Evolutionary conservation across 306 rosid species (phyloP).

Genomic region (Datisca glomerata): DNA sequence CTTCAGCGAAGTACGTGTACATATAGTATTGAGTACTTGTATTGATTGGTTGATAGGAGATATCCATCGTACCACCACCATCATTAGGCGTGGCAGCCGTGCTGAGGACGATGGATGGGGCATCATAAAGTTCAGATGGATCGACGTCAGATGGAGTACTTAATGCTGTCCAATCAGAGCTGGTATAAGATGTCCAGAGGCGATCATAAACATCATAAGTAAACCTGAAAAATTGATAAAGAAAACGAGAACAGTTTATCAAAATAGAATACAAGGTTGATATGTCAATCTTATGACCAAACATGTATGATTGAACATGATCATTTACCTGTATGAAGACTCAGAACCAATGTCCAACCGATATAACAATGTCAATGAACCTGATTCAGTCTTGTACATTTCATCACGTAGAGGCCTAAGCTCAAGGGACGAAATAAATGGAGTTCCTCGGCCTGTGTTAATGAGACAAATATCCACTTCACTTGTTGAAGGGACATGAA

Average conservation of each 20-base stretch:
- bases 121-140: too few relatives aligned
- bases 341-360: constrained; percentile 27
- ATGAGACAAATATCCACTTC: constrained; percentile 26
- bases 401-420: constrained; percentile 23
- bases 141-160: too few relatives aligned
- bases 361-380: not conserved
- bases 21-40: not conserved
- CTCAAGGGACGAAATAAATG: constrained; percentile 45
- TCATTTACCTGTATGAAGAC: constrained; percentile 18
- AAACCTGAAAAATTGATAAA: not conserved
- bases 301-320: too few relatives aligned
- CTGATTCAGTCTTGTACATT: constrained; percentile 6
- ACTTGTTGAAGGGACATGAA: constrained; percentile 18
- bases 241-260: too few relatives aligned
- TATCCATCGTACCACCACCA: not conserved
- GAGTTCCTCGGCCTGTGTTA: constrained; percentile 30
- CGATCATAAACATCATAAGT: too few relatives aligned
- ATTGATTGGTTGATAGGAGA: not conserved
- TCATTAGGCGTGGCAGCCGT: too few relatives aligned
- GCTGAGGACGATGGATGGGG: too few relatives aligned
- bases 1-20: constrained; percentile 32
- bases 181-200: constrained; percentile 24
- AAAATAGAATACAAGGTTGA: too few relatives aligned
- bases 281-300: too few relatives aligned
- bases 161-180: not conserved